Percentiles rank a stretch among this genome's conserved stretches.
Conservation (phyloP, 768 basidiomycete genomes). For the Naematelia aurantialba region DNA sequence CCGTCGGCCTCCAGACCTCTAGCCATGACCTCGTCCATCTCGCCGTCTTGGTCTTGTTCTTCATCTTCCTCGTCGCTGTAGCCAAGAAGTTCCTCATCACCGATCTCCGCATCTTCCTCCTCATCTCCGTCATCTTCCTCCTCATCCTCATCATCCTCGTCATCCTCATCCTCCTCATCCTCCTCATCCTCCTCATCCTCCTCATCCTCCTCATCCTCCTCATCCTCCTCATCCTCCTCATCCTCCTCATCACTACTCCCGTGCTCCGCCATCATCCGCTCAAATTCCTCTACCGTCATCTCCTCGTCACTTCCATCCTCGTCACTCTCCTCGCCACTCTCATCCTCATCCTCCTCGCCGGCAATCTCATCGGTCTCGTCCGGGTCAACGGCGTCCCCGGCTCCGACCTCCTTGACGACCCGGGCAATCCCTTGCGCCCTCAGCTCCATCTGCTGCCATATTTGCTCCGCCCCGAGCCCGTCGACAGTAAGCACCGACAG, state of each 20-base stretch:
- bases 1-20: constrained; percentile 23
- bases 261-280: constrained; percentile 21
- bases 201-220: constrained; percentile 20
- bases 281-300: constrained; percentile 13
- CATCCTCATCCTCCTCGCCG: constrained; percentile 41
- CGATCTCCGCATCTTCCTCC: constrained; percentile 22
- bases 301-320: constrained; percentile 33
- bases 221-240: constrained; percentile 18
- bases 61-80: constrained; percentile 43
- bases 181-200: constrained; percentile 8
- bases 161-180: not conserved
- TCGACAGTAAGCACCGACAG: constrained; percentile 69
- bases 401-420: constrained; percentile 64
- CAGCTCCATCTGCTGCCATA: constrained; percentile 93
- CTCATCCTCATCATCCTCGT: constrained; percentile 20
- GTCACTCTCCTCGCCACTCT: constrained; percentile 31
- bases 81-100: constrained; percentile 33
- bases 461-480: constrained; percentile 75
- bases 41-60: constrained; percentile 40
- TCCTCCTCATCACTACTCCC: constrained; percentile 17
- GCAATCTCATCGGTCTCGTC: constrained; percentile 40
- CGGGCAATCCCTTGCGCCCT: constrained; percentile 66
- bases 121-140: constrained; percentile 60
- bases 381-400: constrained; percentile 52
- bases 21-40: constrained; percentile 5